Evolutionary conservation across 2,329 filamentous ascomycete genomes (phyloP), one percentile per base, ranked within the genome.

Genomic region (Fusarium tjaetaba): DNA sequence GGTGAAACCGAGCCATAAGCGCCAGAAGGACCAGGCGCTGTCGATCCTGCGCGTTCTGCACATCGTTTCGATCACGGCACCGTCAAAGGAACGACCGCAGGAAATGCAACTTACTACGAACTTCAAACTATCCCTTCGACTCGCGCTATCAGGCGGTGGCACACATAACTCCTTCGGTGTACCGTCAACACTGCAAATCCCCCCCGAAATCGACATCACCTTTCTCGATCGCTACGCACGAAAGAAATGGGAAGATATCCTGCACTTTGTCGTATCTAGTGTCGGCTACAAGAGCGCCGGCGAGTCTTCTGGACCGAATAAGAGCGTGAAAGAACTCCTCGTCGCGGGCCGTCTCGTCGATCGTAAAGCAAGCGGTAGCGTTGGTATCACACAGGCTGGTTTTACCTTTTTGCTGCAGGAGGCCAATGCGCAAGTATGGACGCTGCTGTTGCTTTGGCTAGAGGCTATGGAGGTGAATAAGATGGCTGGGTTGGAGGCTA

Each of bases 401-500:
- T 99, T 99, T 80, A 95, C 94, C 0, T 99, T 99, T 79, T 86
- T 99, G 64, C 87, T 99, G 14, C 96, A 98, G 79, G 96, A 98
- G 79, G 92, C 96, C 67, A 98, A 98, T 81, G 95, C 96, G 1
- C 96, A 99, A 82, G 95, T 99, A 41, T 99, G 96, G 96, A 96
- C 95, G 32, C 86, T 99, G 52, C 87, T 99, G 41, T 92, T 99
- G 36, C 91, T 98, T 38, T 99, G 97, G 87, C 91, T 99, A 57
- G 94, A 97, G 75, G 93, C 94, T 70, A 93, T 93, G 49, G 92
- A 94, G 76, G 83, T 81, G 20, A 81, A 83, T 56, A 80, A 81
- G 49, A 79, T 87, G 78, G 86, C 93, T 22, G 89, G 89, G 38
- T 92, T 97, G 87, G 94, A 97, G 75, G 92, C 93, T 67, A 95